Base-by-base conservation (phyloP, 257 asterid genomes). In the Rubia yunnanensis region DNA sequence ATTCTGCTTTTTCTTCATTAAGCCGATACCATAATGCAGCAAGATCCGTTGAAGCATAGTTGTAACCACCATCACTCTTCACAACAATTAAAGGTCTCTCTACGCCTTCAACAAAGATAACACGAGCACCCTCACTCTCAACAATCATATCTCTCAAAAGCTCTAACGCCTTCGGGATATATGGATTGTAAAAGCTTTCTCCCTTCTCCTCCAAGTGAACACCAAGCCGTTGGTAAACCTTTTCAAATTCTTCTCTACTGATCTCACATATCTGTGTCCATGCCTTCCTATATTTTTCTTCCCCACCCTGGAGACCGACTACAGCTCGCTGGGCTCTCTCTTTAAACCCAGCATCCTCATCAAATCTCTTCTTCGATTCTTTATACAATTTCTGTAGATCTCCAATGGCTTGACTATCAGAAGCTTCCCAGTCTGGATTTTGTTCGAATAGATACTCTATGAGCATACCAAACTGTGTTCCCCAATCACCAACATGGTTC, bases 401-500 rank as follows among this genome's bases (percentile, higher is more conserved):
- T 63, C 92, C 92, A 57, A 92, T 87, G 74, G 88, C 95, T 80
- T 87, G 96, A 76, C 78, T 83, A 70, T 70, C 73, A 63, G 80
- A 64, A 76, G 73, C 85, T 80, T 89, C 89, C 76, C 88, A 86
- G 38, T 73, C 66, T 4, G 95, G 95, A 69, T 76, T 73, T 69
- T 70, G 77, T 63, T 92, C 98, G 67, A 85, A 92, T 13, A 92
- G 85, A 73, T 66, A 80, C 63, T 89, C 96, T 18, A 92, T 92
- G 34, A 92, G 77, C 98, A 89, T 92, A n/a, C 98, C 96, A 57
- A 92, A 92, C 87, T 89, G 97, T 17, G 97, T 92, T 71, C 97
- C 97, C 99, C 97, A 92, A 66, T 92, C 99, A 32, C 99, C 99
- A 48, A 92, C 95, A 66, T 92, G 99, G 72, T 92, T 92, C 77